Base-by-base conservation (phyloP, 441 rosid species). In the California macrophylla region DNA sequence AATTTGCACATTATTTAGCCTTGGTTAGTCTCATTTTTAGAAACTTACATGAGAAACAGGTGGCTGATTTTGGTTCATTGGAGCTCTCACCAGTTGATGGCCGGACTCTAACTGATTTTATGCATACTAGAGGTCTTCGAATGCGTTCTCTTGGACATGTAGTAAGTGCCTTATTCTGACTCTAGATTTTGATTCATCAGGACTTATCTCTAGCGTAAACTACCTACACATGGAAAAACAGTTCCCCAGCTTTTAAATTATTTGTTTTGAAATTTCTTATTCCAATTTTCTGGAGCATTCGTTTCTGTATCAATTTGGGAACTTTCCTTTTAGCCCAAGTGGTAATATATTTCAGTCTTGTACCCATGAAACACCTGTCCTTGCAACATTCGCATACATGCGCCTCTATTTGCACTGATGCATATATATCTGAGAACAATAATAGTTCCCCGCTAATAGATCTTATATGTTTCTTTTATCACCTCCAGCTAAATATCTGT, bases 61-160 rank as follows among this genome's bases (percentile, higher is more conserved):
- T 89, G 74, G 92, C 92, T 75, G 95, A 89, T 82, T 89, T 89
- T 81, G 95, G 89, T 73, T 89, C 95, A 72, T 90, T 89, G 38
- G 95, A 89, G 79, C 92, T 89, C 78, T 89, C 95, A 68, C 95
- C 95, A 3, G 95, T 89, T 0, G 95, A 89, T 69, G 95, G 95
- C 68, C 85, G 89, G 81, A 89, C 95, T 72, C 78, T 89, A 81
- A 89, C 95, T 36, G 92, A 89, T 79, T 89, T 89, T 78, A 89
- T 87, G 92, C 95, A 89, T 73, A 87, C 95, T 66, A 82, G 92
- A 78, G 95, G 95, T 50, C 84, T 89, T 81, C 89, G 80, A 76
- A 89, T 89, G 92, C 72, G 82, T 75, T 87, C 95, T 69, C 72
- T 89, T 66, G 95, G 95, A 45, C 82, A 64, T 63, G 95, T 89